Evolutionary conservation across 306 rosid genomes (phyloP).

Genomic region (Gillenia trifoliata): DNA sequence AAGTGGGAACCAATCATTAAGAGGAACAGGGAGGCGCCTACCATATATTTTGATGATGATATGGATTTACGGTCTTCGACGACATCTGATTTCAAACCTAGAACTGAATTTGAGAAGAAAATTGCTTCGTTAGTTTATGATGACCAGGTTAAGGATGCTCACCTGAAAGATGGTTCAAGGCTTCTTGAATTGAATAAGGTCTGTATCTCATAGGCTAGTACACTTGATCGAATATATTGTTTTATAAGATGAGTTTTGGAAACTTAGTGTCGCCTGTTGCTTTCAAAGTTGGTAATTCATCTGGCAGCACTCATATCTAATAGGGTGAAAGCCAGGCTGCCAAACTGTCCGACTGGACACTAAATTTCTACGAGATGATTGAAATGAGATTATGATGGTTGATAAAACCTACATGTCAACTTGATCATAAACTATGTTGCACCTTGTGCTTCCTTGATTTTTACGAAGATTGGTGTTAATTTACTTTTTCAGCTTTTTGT

Average conservation of each 20-base stretch:
- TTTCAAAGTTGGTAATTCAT: background rate
- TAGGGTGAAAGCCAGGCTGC: background rate
- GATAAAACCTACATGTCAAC: background rate
- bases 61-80: slow-evolving; percentile 66
- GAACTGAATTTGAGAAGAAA: slow-evolving; percentile 82
- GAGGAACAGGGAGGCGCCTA: slow-evolving; percentile 77
- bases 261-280: background rate
- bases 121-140: slow-evolving; percentile 61
- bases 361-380: background rate
- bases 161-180: slow-evolving; percentile 68
- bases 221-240: background rate
- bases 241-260: background rate
- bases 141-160: slow-evolving; percentile 67
- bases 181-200: slow-evolving; percentile 87
- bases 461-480: background rate
- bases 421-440: background rate
- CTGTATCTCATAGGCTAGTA: slow-evolving; percentile 6
- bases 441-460: background rate
- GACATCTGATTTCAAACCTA: slow-evolving; percentile 83
- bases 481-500: background rate
- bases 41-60: slow-evolving; percentile 57
- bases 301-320: background rate
- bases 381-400: background rate
- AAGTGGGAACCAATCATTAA: slow-evolving; percentile 77
- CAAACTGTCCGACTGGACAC: background rate